A percentile compares a stretch with the other conserved stretches of the same genome.
These are phyloP conservation scores for Rhodotorula sp. DNA, from an alignment of 1,284 basidiomycete genomes.

Conservation along the genomic window DNA sequence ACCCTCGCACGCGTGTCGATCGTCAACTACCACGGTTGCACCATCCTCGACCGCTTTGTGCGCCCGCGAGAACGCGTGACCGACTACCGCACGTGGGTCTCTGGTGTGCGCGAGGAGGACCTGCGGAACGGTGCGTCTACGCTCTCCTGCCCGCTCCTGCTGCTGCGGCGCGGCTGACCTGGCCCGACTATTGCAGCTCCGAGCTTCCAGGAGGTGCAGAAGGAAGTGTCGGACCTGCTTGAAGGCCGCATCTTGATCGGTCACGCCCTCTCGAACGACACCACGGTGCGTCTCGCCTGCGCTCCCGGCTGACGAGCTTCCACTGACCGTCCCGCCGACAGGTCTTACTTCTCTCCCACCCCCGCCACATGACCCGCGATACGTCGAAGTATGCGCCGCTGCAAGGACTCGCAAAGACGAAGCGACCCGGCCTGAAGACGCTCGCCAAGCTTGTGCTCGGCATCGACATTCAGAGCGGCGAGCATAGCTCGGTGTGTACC, in stretches of 20 bases:
- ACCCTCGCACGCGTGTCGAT: constrained; percentile 86
- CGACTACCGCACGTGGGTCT: constrained; percentile 90
- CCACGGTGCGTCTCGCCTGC: constrained; percentile 62
- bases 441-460: constrained; percentile 80
- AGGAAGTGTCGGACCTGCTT: constrained; percentile 73
- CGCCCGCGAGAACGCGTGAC: constrained; percentile 83
- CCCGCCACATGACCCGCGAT: constrained; percentile 74
- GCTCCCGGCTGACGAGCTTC: not conserved
- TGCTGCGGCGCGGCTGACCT: not conserved
- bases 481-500: constrained; percentile 75
- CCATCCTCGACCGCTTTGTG: constrained; percentile 84
- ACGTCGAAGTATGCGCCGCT: constrained; percentile 66
- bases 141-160: not conserved
- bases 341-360: constrained; percentile 89
- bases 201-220: constrained; percentile 77
- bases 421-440: constrained; percentile 73
- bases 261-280: constrained; percentile 89
- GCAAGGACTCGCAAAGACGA: constrained; percentile 59
- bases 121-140: constrained; percentile 65
- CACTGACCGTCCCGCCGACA: constrained; percentile 47
- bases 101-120: constrained; percentile 77
- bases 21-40: constrained; percentile 84
- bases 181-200: constrained; percentile 58
- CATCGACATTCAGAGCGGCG: constrained; percentile 79
- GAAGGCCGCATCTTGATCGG: constrained; percentile 85